Conservation (phyloP, 192 early-diverging fungal species). For the Entomortierella parvispora region DNA sequence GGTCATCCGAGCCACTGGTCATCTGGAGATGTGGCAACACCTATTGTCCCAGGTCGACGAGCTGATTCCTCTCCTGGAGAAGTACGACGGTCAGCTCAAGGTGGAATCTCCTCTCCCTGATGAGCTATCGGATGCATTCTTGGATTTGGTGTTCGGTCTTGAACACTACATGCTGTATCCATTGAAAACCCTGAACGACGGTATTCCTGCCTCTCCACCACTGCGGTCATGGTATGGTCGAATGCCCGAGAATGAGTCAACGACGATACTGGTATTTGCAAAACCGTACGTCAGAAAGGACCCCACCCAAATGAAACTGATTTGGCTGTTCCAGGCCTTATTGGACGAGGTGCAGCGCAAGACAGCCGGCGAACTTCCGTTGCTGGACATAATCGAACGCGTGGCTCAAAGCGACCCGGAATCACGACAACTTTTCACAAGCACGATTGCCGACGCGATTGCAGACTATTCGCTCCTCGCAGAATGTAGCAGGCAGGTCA, state of each 20-base stretch:
- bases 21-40: no score
- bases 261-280: no score
- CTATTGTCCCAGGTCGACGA: conserved; percentile 23
- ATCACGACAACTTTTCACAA: conserved; percentile 24
- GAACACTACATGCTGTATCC: conserved; percentile 12
- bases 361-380: conserved; percentile 6
- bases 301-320: conserved; percentile 16
- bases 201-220: no score
- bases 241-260: no score
- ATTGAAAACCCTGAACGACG: no score
- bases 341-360: conserved; percentile 17
- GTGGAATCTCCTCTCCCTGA: conserved; percentile 24
- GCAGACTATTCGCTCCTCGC: conserved; percentile 27
- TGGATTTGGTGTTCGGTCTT: conserved; percentile 33
- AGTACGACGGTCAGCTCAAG: conserved; percentile 15
- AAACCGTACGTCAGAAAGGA: conserved; percentile 7
- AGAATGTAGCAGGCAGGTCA: conserved; percentile 27
- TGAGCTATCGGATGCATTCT: conserved; percentile 29
- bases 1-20: no score
- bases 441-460: conserved; percentile 10
- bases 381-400: conserved; percentile 33
- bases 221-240: no score
- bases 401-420: conserved; percentile 26
- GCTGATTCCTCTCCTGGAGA: conserved; percentile 16
- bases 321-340: conserved; percentile 39